phyloP scores from a whole-genome alignment of 2,329 filamentous ascomycete genomes.

The Ophioceras dolichostomum region DNA sequence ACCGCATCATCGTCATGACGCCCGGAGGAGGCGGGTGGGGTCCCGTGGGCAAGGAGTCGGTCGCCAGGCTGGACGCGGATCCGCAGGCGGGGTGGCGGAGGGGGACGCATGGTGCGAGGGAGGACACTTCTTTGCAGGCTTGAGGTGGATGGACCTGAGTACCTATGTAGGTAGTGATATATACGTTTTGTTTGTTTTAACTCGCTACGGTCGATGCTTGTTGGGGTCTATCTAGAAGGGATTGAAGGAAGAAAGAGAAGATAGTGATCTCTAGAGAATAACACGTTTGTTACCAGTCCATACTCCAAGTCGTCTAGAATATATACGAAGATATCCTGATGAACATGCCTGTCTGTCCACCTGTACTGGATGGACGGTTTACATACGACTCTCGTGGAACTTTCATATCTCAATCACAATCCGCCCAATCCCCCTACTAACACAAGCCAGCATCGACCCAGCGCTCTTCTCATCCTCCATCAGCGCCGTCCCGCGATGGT shows the following conservation, averaged over 20 bases:
- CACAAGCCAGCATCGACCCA: constrained; percentile 34
- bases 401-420: constrained; percentile 34
- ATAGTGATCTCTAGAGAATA: too few relatives aligned
- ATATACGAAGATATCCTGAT: too few relatives aligned
- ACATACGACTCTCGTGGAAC: not conserved
- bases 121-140: constrained; percentile 46
- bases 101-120: constrained; percentile 42
- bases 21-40: constrained; percentile 76
- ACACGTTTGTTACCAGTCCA: too few relatives aligned
- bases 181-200: not conserved
- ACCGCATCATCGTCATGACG: constrained; percentile 66
- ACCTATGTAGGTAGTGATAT: not conserved
- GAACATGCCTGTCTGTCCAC: too few relatives aligned
- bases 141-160: constrained; percentile 15
- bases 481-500: constrained; percentile 36
- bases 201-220: not conserved
- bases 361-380: not conserved
- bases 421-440: constrained; percentile 36
- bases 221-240: not conserved
- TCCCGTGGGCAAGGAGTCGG: constrained; percentile 41
- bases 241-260: too few relatives aligned
- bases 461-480: constrained; percentile 30
- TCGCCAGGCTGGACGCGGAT: constrained; percentile 37
- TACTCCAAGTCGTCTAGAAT: too few relatives aligned
- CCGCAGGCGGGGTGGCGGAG: constrained; percentile 38